Evolutionary conservation across 2,329 filamentous ascomycete genomes (phyloP), one percentile per base, ranked within the genome.

Genomic region (Pleoardoris graminearum): DNA sequence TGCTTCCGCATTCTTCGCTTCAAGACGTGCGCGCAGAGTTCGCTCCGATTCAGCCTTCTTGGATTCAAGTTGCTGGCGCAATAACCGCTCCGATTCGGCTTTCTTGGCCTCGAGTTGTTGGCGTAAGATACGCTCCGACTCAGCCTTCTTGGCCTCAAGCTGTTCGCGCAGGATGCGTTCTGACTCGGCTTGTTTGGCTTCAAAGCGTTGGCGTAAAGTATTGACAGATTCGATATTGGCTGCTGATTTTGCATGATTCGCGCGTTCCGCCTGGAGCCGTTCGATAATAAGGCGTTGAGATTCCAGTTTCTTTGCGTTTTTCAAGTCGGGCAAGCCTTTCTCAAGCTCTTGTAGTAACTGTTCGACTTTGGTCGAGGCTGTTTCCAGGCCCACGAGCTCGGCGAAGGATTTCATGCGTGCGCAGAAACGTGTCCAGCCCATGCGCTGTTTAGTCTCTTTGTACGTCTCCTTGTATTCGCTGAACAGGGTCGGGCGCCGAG

Each of bases 401-500:
- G 37, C 27, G 30, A 50, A 44, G 4, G 19, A 36, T 7, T 44
- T 43, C 12, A 50, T 17, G 12, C 48, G 39, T 5, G 14, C 30
- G 16, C 48, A 44, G 12, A 36, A 44, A 1, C 30, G 29, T 10
- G 38, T 44, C 48, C 48, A 50, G 5, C 25, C 38, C 7, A 21
- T 29, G 11, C 48, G 38, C 17, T 21, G 21, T 37, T 50, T 50
- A 3, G 48, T 50, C 23, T 44, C 48, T 21, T 43, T 50, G 8
- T 50, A 44, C 10, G 27, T 44, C 5, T 50, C 39, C 19, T 50
- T 50, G 32, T 50, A 50, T 12, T 50, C 48, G n/a, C 14, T 44
- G 22, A 43, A 37, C 7, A 50, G 32, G n/a, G 21, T 44, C 4
- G 29, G 11, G 4, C 48, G 37, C 17, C 25, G 22, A 1, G 16